Evolutionary conservation across 768 basidiomycete species (phyloP).

Genomic region (Auricularia sp.): DNA sequence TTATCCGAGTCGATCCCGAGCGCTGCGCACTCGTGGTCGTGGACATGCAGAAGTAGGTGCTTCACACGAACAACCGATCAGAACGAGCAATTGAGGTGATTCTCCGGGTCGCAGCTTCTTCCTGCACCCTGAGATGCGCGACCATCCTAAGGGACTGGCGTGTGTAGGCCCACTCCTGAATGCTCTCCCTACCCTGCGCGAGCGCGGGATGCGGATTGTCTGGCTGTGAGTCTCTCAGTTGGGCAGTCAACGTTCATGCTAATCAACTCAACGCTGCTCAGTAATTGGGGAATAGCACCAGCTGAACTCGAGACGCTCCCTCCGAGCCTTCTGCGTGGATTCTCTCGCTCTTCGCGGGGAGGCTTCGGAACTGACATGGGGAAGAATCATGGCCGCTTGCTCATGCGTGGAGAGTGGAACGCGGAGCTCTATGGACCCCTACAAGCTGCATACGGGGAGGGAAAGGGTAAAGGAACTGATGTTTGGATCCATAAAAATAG

Average conservation of each 20-base stretch:
- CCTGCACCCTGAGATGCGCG: slow-evolving; percentile 48
- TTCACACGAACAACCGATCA: neutral
- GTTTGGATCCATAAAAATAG: slow-evolving; percentile 68
- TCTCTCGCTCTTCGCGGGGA: slow-evolving; percentile 31
- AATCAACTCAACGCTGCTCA: slow-evolving; percentile 14
- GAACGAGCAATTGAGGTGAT: no score
- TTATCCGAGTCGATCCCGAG: slow-evolving; percentile 38
- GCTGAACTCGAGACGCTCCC: slow-evolving; percentile 53
- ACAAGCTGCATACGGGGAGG: slow-evolving; percentile 43
- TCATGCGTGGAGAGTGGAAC: slow-evolving; percentile 50
- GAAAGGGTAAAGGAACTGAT: slow-evolving; percentile 45
- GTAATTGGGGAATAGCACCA: slow-evolving; percentile 64
- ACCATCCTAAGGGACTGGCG: slow-evolving; percentile 43
- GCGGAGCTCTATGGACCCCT: slow-evolving; percentile 55
- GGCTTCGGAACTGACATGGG: slow-evolving; percentile 42
- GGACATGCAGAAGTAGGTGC: slow-evolving; percentile 54
- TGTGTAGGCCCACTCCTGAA: slow-evolving; percentile 48
- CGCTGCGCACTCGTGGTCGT: slow-evolving; percentile 48
- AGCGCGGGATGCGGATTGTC: slow-evolving; percentile 43
- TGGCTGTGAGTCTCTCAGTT: slow-evolving; percentile 39
- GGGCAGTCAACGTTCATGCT: neutral
- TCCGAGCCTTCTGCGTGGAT: slow-evolving; percentile 44
- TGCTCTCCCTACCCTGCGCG: slow-evolving; percentile 37
- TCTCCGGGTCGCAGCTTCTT: slow-evolving; percentile 29
- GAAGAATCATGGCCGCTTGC: slow-evolving; percentile 40